These are phyloP conservation scores for Penicillium sp. DNA, from an alignment of 2,329 filamentous ascomycete genomes.

Conservation along the genomic window DNA sequence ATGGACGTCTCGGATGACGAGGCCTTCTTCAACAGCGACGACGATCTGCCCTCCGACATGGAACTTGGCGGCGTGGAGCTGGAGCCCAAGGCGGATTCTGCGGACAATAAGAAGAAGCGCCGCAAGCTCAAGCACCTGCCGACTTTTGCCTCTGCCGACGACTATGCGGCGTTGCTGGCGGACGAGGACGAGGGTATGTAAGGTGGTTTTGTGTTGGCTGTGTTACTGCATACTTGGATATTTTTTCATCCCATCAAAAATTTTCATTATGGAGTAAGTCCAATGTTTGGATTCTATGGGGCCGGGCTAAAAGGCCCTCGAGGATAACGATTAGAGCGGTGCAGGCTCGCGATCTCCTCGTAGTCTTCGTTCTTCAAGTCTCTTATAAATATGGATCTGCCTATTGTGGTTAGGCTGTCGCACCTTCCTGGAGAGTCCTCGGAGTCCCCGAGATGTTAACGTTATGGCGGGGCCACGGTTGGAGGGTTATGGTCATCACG, in stretches of 20 bases:
- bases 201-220: constrained; percentile 3
- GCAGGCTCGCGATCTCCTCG: not conserved
- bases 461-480: no score
- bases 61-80: constrained; percentile 48
- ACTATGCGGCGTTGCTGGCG: constrained; percentile 84
- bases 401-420: no score
- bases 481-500: not conserved
- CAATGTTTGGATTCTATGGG: not conserved
- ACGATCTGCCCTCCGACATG: constrained; percentile 55
- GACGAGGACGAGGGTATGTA: constrained; percentile 62
- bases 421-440: not conserved
- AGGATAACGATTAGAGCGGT: not conserved
- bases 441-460: not conserved
- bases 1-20: constrained; percentile 51
- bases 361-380: not conserved
- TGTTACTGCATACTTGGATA: constrained; percentile 11
- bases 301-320: not conserved
- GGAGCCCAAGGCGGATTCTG: constrained; percentile 45
- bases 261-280: not conserved
- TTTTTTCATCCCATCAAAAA: constrained; percentile 6
- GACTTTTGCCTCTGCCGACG: constrained; percentile 89
- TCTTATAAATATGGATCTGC: no score
- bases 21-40: constrained; percentile 55
- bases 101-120: constrained; percentile 63
- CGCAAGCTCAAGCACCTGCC: constrained; percentile 87